Evolutionary conservation across 352 stramenopile genomes (phyloP).

Genomic region (Phytopythium ostracodes): DNA sequence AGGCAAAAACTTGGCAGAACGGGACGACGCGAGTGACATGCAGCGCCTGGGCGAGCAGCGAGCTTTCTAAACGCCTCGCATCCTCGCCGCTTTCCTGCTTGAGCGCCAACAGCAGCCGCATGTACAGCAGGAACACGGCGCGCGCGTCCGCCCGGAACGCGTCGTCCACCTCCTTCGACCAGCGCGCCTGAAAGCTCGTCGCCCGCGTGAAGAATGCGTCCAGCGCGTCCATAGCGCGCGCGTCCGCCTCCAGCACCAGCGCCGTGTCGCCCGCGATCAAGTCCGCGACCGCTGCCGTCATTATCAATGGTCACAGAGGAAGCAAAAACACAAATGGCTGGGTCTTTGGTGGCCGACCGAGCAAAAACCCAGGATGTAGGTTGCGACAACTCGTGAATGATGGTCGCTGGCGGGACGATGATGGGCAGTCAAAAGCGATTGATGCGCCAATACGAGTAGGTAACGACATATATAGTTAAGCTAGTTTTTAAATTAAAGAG

Average conservation of each 20-base stretch:
- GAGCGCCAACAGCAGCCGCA: slow-evolving; percentile 17
- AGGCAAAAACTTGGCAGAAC: slow-evolving; percentile 58
- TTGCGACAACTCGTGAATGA: background rate
- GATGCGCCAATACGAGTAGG: background rate
- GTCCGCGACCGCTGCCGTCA: slow-evolving; percentile 1
- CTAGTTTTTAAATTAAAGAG: background rate
- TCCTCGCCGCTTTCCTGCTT: background rate
- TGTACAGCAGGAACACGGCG: slow-evolving; percentile 38
- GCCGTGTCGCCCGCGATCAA: background rate
- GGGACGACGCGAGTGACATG: slow-evolving; percentile 49
- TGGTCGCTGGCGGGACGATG: background rate
- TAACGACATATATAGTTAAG: background rate
- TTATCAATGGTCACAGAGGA: background rate
- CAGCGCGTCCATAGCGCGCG: slow-evolving; percentile 14
- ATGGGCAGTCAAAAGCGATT: background rate
- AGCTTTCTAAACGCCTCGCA: background rate
- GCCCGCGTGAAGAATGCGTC: slow-evolving; percentile 31
- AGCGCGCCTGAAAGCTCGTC: slow-evolving; percentile 13
- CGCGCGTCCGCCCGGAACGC: slow-evolving; percentile 11
- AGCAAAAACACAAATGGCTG: background rate
- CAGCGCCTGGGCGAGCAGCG: slow-evolving; percentile 28
- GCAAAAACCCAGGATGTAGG: background rate
- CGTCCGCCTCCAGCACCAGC: background rate
- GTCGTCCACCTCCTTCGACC: background rate
- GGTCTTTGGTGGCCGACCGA: background rate